Percentiles rank a stretch among this genome's conserved stretches.
These are phyloP conservation scores for Botryotinia convoluta DNA, from an alignment of 2,329 filamentous ascomycete genomes.

Conservation along the genomic window DNA sequence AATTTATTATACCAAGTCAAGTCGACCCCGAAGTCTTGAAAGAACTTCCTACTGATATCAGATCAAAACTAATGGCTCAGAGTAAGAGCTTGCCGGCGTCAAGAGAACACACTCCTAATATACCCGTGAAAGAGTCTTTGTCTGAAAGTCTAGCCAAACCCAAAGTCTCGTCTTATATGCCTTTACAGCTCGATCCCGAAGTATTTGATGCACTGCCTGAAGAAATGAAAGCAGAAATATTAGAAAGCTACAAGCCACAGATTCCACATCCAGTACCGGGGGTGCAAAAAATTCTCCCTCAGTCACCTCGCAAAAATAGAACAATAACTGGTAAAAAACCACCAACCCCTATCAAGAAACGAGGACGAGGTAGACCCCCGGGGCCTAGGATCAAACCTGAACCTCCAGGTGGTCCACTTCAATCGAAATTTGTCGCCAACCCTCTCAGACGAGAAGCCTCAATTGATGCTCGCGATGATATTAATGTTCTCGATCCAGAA, in stretches of 20 bases:
- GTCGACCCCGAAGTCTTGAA: conserved; percentile 78
- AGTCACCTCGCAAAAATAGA: conserved; percentile 57
- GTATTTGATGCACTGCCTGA: conserved; percentile 80
- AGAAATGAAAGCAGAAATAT: conserved; percentile 79
- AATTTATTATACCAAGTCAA: conserved; percentile 86
- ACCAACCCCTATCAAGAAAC: conserved; percentile 62
- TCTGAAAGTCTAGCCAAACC: conserved; percentile 28
- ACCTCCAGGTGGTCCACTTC: conserved; percentile 12
- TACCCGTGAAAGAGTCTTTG: conserved; percentile 34
- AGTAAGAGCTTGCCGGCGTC: conserved; percentile 36
- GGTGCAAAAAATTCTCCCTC: conserved; percentile 38
- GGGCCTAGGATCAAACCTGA: conserved; percentile 34
- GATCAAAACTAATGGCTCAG: conserved; percentile 68
- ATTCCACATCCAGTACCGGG: conserved; percentile 28
- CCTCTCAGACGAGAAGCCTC: conserved; percentile 46
- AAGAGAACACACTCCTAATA: conserved; percentile 34
- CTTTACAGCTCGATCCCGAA: conserved; percentile 81
- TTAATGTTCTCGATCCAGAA: conserved; percentile 49
- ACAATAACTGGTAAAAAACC: conserved; percentile 34
- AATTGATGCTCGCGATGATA: conserved; percentile 65
- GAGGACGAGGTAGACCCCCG: conserved; percentile 44
- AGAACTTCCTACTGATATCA: conserved; percentile 80
- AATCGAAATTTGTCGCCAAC: conserved; percentile 15
- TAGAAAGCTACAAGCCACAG: conserved; percentile 61
- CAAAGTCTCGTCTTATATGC: conserved; percentile 32